Percentiles rank a stretch among this genome's conserved stretches.
These are phyloP conservation scores for Alternaria ethzedia DNA, from an alignment of 2,329 filamentous ascomycete species.

Conservation along the genomic window DNA sequence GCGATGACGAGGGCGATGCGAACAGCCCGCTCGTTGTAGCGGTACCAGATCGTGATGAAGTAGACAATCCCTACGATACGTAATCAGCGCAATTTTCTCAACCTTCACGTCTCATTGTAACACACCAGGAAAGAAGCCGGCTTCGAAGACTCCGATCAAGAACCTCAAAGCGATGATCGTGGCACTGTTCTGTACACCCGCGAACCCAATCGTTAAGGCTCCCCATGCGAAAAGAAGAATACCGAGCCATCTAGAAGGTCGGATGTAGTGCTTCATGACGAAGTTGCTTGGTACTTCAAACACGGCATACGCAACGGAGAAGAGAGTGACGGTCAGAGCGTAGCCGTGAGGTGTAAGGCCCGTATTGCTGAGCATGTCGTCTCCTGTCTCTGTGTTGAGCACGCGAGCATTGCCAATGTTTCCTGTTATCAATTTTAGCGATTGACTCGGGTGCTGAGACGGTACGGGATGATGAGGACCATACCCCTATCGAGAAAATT, in stretches of 20 bases:
- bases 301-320: constrained; percentile 41
- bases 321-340: constrained; percentile 52
- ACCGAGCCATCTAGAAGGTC: constrained; percentile 45
- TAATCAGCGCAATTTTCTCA: background rate
- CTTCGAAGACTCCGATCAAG: constrained; percentile 39
- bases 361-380: constrained; percentile 68
- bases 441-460: background rate
- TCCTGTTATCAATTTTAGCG: background rate
- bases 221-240: constrained; percentile 54
- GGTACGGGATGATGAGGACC: background rate
- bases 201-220: constrained; percentile 53
- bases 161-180: constrained; percentile 50
- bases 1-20: constrained; percentile 55
- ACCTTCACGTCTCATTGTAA: background rate
- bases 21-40: constrained; percentile 61
- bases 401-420: constrained; percentile 70
- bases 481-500: constrained; percentile 4
- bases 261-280: constrained; percentile 59
- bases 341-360: constrained; percentile 60
- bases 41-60: constrained; percentile 64
- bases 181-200: constrained; percentile 48
- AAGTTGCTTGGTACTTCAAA: constrained; percentile 63
- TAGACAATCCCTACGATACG: constrained; percentile 45
- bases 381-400: constrained; percentile 63
- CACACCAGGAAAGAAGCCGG: constrained; percentile 20